Percentiles rank a stretch among this genome's conserved stretches.
phyloP scores from a whole-genome alignment of 345 rosid genomes.

The Garcia nutans region DNA sequence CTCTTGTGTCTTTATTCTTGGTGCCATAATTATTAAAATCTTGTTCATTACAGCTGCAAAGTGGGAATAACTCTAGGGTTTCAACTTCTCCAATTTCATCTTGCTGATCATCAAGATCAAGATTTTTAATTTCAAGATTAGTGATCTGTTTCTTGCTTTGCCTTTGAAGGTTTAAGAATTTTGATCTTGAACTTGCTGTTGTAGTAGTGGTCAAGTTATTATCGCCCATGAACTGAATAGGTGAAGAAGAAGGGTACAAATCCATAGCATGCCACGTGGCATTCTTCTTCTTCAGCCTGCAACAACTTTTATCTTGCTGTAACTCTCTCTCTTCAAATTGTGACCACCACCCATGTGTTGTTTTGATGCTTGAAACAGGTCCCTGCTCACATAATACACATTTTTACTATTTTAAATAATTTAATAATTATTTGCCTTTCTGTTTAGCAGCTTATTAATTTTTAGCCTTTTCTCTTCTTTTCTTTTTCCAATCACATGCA shows the following conservation, averaged over 20 bases:
- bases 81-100: constrained; percentile 35
- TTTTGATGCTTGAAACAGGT: constrained; percentile 22
- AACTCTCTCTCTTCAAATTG: constrained; percentile 30
- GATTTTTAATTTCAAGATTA: not conserved
- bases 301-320: constrained; percentile 20
- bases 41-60: constrained; percentile 18
- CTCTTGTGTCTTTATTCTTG: constrained; percentile 22
- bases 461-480: not conserved
- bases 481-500: constrained; percentile 32
- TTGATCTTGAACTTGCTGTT: constrained; percentile 14
- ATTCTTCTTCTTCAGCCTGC: constrained; percentile 2
- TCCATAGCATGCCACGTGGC: constrained; percentile 29
- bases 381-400: constrained; percentile 14
- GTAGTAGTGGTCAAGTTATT: not conserved
- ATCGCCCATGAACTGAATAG: constrained; percentile 4
- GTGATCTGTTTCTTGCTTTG: not conserved
- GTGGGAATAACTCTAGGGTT: constrained; percentile 63
- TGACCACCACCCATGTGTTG: constrained; percentile 28
- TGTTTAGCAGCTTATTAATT: too few species aligned
- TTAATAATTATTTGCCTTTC: too few species aligned
- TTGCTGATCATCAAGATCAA: constrained; percentile 8
- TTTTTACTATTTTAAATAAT: too few species aligned
- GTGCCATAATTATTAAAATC: too few species aligned
- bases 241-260: constrained; percentile 17
- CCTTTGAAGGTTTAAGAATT: not conserved